These are phyloP conservation scores for Cytauxzoon felis DNA, from an alignment of 169 alveolate species.

Conservation along the genomic window DNA sequence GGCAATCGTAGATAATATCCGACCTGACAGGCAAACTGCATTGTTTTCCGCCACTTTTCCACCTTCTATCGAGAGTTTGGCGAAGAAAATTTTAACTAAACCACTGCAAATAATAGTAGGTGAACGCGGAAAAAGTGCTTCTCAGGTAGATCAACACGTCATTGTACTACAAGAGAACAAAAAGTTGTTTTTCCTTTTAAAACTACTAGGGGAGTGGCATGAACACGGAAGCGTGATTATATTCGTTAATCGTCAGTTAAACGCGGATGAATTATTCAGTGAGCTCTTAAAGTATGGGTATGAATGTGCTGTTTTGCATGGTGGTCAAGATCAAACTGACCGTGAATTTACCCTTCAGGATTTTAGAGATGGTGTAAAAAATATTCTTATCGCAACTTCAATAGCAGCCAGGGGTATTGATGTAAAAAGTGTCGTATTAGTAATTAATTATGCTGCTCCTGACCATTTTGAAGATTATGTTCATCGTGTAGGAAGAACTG, in stretches of 20 bases:
- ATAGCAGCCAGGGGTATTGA: conserved; percentile 99
- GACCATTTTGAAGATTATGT: conserved; percentile 99
- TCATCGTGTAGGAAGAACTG: conserved; percentile 99
- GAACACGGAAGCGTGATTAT: conserved; percentile 92
- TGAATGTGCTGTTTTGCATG: conserved; percentile 90
- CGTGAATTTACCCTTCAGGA: conserved; percentile 91
- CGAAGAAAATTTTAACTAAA: conserved; percentile 89
- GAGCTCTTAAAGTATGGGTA: conserved; percentile 80
- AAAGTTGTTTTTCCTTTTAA: conserved; percentile 85
- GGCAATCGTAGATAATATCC: conserved; percentile 83
- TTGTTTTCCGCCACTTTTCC: conserved; percentile 99
- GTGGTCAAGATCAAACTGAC: conserved; percentile 97
- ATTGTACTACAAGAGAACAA: conserved; percentile 83
- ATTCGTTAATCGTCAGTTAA: conserved; percentile 93
- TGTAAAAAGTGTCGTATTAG: conserved; percentile 90
- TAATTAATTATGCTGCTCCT: conserved; percentile 95
- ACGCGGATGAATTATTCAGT: conserved; percentile 92
- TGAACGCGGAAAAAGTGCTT: conserved; percentile 86
- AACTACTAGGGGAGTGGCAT: conserved; percentile 94
- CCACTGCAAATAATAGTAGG: conserved; percentile 96
- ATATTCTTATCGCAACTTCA: conserved; percentile 96
- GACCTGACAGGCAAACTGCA: conserved; percentile 93
- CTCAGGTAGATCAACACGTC: conserved; percentile 91
- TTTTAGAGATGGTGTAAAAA: conserved; percentile 77
- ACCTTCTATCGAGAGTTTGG: conserved; percentile 88